Percentiles rank a stretch among this genome's conserved stretches.
Evolutionary conservation across 768 basidiomycete genomes (phyloP).

Genomic region (Tephrocybe rancida): DNA sequence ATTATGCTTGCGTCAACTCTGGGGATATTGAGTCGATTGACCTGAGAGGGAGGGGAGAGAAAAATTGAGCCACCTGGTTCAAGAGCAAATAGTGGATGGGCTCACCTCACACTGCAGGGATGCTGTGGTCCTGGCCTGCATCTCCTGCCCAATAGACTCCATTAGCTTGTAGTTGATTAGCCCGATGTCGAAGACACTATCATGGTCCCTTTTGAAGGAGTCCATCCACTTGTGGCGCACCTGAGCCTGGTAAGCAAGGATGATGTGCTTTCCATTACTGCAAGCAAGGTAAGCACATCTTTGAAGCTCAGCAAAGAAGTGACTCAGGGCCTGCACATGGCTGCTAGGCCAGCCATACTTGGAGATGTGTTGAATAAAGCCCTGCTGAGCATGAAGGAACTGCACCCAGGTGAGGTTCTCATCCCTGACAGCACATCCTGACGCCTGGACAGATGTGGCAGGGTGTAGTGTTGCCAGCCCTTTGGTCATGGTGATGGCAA

Average conservation of each 20-base stretch:
- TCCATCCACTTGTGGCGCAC: not conserved
- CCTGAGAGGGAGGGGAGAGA: too few species aligned
- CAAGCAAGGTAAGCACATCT: not conserved
- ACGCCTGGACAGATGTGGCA: conserved; percentile 16
- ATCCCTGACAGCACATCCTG: conserved; percentile 10
- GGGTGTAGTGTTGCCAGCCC: conserved; percentile 11
- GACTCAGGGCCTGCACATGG: too few species aligned
- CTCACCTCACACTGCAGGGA: too few species aligned
- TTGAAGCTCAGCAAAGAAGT: not conserved
- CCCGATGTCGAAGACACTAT: conserved; percentile 10
- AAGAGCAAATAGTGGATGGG: too few species aligned
- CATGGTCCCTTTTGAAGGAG: conserved; percentile 10
- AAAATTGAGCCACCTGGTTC: too few species aligned
- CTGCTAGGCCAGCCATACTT: too few species aligned
- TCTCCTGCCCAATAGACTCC: too few species aligned
- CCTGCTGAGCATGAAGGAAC: conserved; percentile 11
- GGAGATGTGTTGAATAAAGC: not conserved
- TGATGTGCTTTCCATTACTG: conserved; percentile 1
- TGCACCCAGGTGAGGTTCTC: conserved; percentile 19
- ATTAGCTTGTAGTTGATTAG: not conserved
- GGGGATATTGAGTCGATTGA: too few species aligned
- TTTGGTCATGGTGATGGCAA: conserved; percentile 14
- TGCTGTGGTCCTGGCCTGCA: too few species aligned
- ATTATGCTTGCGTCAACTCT: too few species aligned
- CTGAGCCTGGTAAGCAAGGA: too few species aligned